A percentile compares a stretch with the other conserved stretches of the same genome.
phyloP scores from a whole-genome alignment of 495 filamentous ascomycete species.

The Cairneyella variabilis region DNA sequence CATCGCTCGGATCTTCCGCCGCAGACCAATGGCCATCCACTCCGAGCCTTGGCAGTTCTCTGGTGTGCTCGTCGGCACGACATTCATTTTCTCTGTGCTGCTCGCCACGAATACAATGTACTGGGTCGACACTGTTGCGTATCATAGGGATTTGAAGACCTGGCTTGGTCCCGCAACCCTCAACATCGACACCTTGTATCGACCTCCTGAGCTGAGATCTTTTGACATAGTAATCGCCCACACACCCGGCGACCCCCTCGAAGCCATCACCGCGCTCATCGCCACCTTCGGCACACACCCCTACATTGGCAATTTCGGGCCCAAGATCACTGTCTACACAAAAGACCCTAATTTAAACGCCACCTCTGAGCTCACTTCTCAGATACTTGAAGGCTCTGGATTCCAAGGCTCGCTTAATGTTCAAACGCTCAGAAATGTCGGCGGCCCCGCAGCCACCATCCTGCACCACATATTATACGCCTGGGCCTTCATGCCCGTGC shows the following conservation, averaged over 20 bases:
- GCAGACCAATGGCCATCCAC: constrained; percentile 7
- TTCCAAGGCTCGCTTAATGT: constrained; percentile 15
- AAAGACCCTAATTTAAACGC: constrained; percentile 16
- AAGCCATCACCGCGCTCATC: constrained; percentile 10
- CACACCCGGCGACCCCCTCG: constrained; percentile 7
- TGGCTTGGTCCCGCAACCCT: constrained; percentile 7
- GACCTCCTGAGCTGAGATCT: constrained; percentile 10
- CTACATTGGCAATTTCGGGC: not conserved
- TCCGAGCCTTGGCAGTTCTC: constrained; percentile 19
- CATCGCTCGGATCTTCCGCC: constrained; percentile 7
- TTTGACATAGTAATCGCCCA: constrained; percentile 23
- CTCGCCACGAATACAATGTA: constrained; percentile 17
- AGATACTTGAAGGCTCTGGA: not conserved
- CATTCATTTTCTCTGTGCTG: constrained; percentile 14
- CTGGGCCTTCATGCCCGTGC: constrained; percentile 38
- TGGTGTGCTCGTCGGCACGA: constrained; percentile 11
- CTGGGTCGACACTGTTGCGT: constrained; percentile 17
- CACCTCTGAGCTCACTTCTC: not conserved
- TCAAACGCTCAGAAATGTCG: constrained; percentile 32
- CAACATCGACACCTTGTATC: constrained; percentile 11
- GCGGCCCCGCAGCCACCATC: constrained; percentile 39
- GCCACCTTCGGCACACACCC: not conserved
- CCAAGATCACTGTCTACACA: constrained; percentile 18
- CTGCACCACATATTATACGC: constrained; percentile 37
- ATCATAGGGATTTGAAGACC: constrained; percentile 3